Conservation (phyloP, 2,329 filamentous ascomycete species). For the Metarhizium guizhouense region DNA sequence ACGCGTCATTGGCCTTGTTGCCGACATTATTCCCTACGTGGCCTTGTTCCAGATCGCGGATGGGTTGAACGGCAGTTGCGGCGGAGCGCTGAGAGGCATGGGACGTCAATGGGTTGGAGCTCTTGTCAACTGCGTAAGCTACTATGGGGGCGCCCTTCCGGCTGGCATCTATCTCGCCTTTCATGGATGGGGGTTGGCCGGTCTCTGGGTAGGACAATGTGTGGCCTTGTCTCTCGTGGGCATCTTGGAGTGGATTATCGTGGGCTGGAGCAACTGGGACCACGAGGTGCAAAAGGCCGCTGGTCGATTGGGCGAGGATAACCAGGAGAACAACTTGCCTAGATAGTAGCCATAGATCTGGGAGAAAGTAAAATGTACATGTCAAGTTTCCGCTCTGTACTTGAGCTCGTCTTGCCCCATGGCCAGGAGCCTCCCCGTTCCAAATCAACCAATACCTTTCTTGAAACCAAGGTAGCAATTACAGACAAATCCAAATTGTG, state of each 20-base stretch:
- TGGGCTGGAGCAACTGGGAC: conserved; percentile 58
- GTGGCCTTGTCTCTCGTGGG: conserved; percentile 76
- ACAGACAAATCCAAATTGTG: no score
- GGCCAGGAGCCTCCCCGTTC: no score
- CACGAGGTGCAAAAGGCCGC: conserved; percentile 16
- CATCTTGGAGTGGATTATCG: conserved; percentile 56
- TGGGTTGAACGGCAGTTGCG: conserved; percentile 76
- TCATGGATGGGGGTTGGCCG: conserved; percentile 72
- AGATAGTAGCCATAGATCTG: neutral
- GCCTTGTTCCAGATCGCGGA: conserved; percentile 88
- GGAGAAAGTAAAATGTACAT: neutral
- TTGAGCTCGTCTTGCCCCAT: neutral
- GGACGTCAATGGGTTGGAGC: conserved; percentile 80
- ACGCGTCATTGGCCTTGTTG: conserved; percentile 62
- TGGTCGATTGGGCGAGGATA: conserved; percentile 13
- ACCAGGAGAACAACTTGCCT: neutral
- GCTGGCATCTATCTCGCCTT: conserved; percentile 80
- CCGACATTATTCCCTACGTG: conserved; percentile 74
- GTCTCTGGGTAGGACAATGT: conserved; percentile 78
- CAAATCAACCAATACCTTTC: no score
- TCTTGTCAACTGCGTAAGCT: conserved; percentile 70
- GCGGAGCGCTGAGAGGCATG: conserved; percentile 74
- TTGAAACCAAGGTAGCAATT: no score
- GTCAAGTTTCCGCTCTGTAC: neutral
- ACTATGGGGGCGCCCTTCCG: conserved; percentile 74